Percentiles rank a stretch among this genome's conserved stretches.
phyloP scores from a whole-genome alignment of 345 rosid genomes.

The Salix suchowensis region DNA sequence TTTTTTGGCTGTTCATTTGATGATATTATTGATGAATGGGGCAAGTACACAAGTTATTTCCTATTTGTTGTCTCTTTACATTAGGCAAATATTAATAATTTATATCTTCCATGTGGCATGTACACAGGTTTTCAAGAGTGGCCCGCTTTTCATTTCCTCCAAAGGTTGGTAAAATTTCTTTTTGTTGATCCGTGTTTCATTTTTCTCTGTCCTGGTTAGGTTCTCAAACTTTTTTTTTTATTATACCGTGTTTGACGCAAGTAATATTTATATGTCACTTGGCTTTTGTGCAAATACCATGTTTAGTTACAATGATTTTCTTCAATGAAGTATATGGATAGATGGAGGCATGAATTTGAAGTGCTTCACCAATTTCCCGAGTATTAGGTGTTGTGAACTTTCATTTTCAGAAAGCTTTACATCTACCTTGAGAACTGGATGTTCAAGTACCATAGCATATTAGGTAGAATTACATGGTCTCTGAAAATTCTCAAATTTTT shows the following conservation, averaged over 20 bases:
- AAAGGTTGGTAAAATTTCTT: constrained; percentile 56
- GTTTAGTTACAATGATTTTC: not conserved
- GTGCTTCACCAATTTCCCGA: not conserved
- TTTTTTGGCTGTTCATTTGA: not conserved
- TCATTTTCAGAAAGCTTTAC: not conserved
- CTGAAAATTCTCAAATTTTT: not conserved
- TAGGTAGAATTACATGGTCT: not conserved
- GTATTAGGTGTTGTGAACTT: not conserved
- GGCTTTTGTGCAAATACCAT: not conserved
- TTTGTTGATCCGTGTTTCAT: not conserved
- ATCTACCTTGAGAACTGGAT: not conserved
- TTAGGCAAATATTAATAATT: not conserved
- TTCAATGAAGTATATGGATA: not conserved
- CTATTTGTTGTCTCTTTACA: not conserved
- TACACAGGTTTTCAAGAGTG: constrained; percentile 91
- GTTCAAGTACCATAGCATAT: not conserved
- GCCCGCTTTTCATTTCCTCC: constrained; percentile 95
- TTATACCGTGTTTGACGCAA: not conserved
- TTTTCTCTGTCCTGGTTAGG: not conserved
- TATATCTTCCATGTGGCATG: constrained; percentile 7
- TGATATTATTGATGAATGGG: not conserved
- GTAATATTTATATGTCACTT: not conserved
- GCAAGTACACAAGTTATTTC: not conserved
- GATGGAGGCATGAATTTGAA: not conserved
- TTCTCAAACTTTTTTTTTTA: constrained; percentile 5